These are phyloP conservation scores for Perkinsus marinus DNA, from an alignment of 169 alveolate species.

Conservation along the genomic window DNA sequence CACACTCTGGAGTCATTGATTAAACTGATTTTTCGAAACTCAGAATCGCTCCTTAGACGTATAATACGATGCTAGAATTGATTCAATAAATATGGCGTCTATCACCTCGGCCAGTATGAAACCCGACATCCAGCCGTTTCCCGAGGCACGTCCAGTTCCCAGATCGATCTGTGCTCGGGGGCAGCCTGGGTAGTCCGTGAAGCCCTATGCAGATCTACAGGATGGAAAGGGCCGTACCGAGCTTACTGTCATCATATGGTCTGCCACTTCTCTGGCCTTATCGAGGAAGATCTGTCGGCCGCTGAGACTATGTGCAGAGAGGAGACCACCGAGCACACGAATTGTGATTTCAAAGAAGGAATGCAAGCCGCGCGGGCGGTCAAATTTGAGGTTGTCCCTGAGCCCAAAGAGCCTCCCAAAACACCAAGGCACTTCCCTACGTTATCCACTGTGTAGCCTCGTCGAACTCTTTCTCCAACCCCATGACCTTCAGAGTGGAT, in stretches of 20 bases:
- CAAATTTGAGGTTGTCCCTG: not conserved
- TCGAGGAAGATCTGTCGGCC: not conserved
- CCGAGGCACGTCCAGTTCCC: not conserved
- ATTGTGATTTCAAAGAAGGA: slow-evolving; percentile 23
- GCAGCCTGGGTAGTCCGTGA: not conserved
- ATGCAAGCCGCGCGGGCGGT: not conserved
- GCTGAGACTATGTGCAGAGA: slow-evolving; percentile 17
- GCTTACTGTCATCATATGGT: not conserved
- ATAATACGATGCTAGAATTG: too few species aligned
- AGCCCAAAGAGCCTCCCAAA: not conserved
- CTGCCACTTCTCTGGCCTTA: slow-evolving; percentile 13
- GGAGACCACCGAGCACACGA: slow-evolving; percentile 23
- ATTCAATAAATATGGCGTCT: too few species aligned
- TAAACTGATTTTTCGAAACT: too few species aligned
- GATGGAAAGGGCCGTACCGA: too few species aligned
- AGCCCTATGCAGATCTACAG: not conserved
- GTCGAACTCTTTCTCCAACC: not conserved
- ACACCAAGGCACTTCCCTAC: not conserved
- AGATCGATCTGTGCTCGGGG: slow-evolving; percentile 8
- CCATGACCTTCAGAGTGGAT: slow-evolving; percentile 1
- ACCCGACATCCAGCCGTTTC: not conserved
- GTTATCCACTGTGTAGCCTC: not conserved
- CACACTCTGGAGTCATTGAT: too few species aligned
- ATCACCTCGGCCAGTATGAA: slow-evolving; percentile 7
- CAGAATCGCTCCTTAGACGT: too few species aligned